Percentiles rank a stretch among this genome's conserved stretches.
phyloP scores from a whole-genome alignment of 352 stramenopile species.

The Phytopythium mirpurense region DNA sequence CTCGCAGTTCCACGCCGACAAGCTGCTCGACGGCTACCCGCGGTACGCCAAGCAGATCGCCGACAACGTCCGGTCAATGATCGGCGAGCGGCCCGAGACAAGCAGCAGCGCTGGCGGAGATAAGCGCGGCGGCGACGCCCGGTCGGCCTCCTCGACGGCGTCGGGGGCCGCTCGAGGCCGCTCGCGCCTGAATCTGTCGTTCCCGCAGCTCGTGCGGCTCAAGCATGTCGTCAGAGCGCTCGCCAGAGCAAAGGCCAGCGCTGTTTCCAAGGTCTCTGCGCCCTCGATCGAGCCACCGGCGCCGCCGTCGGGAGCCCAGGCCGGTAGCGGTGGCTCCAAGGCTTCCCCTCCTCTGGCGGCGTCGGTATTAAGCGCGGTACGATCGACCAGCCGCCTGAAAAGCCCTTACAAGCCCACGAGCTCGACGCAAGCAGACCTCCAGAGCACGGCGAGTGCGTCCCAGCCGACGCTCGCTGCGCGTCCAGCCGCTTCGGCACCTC shows the following conservation, averaged over 20 bases:
- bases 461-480: too few species aligned
- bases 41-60: slow-evolving; percentile 7
- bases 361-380: too few species aligned
- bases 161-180: background rate
- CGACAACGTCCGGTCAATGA: slow-evolving; percentile 5
- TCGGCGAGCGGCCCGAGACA: background rate
- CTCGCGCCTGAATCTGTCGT: slow-evolving; percentile 7
- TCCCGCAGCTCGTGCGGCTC: slow-evolving; percentile 17
- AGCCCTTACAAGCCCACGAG: too few species aligned
- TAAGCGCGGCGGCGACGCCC: background rate
- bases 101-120: background rate
- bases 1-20: slow-evolving; percentile 52
- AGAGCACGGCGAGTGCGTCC: too few species aligned
- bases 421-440: too few species aligned
- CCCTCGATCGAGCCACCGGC: background rate
- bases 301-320: too few species aligned
- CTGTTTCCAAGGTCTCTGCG: background rate
- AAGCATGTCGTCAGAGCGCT: slow-evolving; percentile 9
- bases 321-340: too few species aligned
- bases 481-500: too few species aligned
- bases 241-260: background rate
- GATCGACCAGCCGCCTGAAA: too few species aligned
- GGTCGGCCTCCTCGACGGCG: background rate
- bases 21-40: slow-evolving; percentile 53
- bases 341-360: too few species aligned